Evolutionary conservation across 352 stramenopile genomes (phyloP), one percentile per base, ranked within the genome.

Genomic region (Globisporangium rhizosaccharum): DNA sequence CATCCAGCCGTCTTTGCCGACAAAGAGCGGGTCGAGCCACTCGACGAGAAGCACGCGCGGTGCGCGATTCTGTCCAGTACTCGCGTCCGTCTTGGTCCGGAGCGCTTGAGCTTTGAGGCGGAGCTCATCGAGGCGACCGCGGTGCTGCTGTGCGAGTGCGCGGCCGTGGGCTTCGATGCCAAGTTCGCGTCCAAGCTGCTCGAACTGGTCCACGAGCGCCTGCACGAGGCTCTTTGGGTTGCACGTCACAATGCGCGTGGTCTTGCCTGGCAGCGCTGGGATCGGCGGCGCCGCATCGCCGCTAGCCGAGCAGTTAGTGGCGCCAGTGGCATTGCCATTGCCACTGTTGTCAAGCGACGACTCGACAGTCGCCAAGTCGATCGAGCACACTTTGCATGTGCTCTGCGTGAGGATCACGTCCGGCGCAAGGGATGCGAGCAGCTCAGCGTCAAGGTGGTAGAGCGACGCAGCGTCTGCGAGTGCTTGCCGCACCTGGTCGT

Each of bases 321-420:
- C n/a, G 17, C 33, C 25, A n/a, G 44, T 37, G 36, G 14, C 30
- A 49, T 49, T 50, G 26, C 45, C 28, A 30, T 17, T 45, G 12
- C 39, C n/a, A 5, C 39, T 45, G 39, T 18, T 45, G 8, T 28
- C 56, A 15, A 62, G 55, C 11, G 63, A 59, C 12, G 51, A 30
- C 51, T 75, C 60, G 20, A 91, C 75, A 26, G 65, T 82, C 37
- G 66, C 69, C 48, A 85, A 49, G 56, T 91, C 82, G 57, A 91
- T 87, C 45, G 82, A 88, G 56, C 82, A 91, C 15, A 91, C 82
- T 49, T 75, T 73, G 61, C 82, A 91, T 14, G 79, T 69, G 57
- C 76, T 86, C 55, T 91, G 82, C 20, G 80, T 88, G 54, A 91
- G 63, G 61, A 91, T 86, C 51, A 91, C 70, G 53, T 91, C 76